Evolutionary conservation across 768 basidiomycete species (phyloP), one percentile per base, ranked within the genome.

Genomic region (Macrocybe gigantea): DNA sequence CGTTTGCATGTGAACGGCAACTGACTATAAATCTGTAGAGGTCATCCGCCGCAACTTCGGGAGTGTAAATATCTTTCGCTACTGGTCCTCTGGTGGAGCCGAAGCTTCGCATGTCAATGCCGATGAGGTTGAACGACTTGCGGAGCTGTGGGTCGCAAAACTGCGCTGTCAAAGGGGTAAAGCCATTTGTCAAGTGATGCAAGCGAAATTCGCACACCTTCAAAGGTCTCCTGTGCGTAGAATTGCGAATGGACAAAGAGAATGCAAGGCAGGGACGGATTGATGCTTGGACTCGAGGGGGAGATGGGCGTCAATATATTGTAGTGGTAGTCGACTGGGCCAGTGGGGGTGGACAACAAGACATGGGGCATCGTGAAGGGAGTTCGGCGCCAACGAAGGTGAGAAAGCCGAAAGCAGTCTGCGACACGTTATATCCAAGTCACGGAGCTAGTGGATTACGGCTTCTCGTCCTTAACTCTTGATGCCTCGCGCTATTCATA

Each of bases 111-210:
- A 61, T 54, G 45, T 64, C 62, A 12, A 66, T 48, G 1, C 58
- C 58, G 9, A 66, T 57, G 7, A 66, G 56, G 50, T 64, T 66
- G 52, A 63, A 64, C 8, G 43, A 53, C 32, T 51, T 38, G 30
- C 62, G 45, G 5, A 64, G 56, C 12, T 37, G 51, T 7, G 60
- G 52, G 45, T 66, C 62, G 11, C 45, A 51, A 44, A 60, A 63
- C 41, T 63, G 62, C 8, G 46, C 60, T 62, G 45, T 34, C 10
- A 44, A 2, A 35, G 35, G 45, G 6, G 22, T 43, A 12, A 15
- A n/a, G 32, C 13, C 9, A n/a, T 9, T 7, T 15, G 30, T 13
- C 33, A 14, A 8, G n/a, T 29, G 6, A 39, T 15, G 5, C 5
- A 44, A 5, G 11, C 6, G 11, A 33, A 11, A 5, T 6, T 12